phyloP scores from a whole-genome alignment of 441 rosid genomes.

The Kokia cookei region DNA sequence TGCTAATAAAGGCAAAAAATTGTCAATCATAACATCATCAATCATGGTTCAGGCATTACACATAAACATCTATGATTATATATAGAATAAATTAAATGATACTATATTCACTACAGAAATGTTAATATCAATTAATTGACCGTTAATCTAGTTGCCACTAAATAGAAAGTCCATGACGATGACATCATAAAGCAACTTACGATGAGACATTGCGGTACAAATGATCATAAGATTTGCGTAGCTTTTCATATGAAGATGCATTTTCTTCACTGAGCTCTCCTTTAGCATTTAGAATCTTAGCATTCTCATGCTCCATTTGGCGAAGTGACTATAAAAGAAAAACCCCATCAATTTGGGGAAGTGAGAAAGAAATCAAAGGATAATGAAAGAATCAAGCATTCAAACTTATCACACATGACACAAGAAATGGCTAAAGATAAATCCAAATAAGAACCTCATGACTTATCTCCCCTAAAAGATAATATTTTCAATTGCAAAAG shows the following conservation, averaged over 20 bases:
- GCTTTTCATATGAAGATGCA: conserved; percentile 85
- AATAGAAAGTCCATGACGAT: conserved; percentile 14
- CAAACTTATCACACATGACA: neutral
- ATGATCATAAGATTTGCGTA: conserved; percentile 91
- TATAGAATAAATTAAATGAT: neutral
- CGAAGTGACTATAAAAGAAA: conserved; percentile 56
- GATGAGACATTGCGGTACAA: conserved; percentile 86
- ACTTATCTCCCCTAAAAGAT: neutral
- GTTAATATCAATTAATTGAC: neutral
- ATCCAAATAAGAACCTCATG: neutral
- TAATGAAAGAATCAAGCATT: conserved; percentile 5
- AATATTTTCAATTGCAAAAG: neutral
- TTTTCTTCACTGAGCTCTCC: conserved; percentile 98
- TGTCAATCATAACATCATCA: neutral
- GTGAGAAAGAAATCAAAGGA: conserved; percentile 4
- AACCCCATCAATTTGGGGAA: neutral
- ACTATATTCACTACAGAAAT: neutral
- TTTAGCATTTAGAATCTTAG: conserved; percentile 87
- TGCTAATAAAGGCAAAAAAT: neutral
- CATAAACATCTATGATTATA: neutral
- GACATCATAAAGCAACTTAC: conserved; percentile 53
- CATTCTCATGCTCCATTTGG: conserved; percentile 98
- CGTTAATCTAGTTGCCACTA: neutral
- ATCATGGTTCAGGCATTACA: neutral
- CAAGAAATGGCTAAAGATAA: neutral